Evolutionary conservation across 2,329 filamentous ascomycete genomes (phyloP).

Genomic region (Pleoardoris graminearum): DNA sequence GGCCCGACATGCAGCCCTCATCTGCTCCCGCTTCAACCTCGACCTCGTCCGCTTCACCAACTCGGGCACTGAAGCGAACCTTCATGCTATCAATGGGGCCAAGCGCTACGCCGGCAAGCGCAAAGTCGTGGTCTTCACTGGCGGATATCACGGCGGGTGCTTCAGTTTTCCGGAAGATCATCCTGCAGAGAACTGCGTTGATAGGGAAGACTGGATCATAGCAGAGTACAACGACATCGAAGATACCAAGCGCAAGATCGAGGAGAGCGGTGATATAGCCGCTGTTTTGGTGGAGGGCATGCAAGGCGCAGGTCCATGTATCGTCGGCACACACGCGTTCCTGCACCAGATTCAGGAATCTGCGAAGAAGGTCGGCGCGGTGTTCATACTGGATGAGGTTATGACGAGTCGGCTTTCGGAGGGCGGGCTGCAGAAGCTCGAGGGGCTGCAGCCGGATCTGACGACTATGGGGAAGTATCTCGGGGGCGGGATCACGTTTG

Average conservation of each 20-base stretch:
- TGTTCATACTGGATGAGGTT: slow-evolving; percentile 71
- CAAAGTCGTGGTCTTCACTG: slow-evolving; percentile 52
- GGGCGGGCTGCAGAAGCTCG: slow-evolving; percentile 25
- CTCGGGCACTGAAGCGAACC: slow-evolving; percentile 35
- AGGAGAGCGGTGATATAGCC: slow-evolving; percentile 52
- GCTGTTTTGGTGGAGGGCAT: slow-evolving; percentile 69
- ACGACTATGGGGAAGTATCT: slow-evolving; percentile 69
- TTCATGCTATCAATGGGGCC: slow-evolving; percentile 44
- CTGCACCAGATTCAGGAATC: slow-evolving; percentile 55
- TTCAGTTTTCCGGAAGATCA: slow-evolving; percentile 51
- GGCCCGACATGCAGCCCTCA: slow-evolving; percentile 21
- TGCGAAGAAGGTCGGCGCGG: slow-evolving; percentile 54
- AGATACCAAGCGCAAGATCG: slow-evolving; percentile 51
- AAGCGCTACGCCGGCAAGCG: slow-evolving; percentile 51
- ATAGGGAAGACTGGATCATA: slow-evolving; percentile 61
- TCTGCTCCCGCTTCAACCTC: slow-evolving; percentile 29
- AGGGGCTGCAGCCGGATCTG: slow-evolving; percentile 42
- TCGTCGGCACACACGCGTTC: slow-evolving; percentile 57
- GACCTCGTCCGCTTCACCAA: slow-evolving; percentile 32
- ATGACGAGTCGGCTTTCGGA: slow-evolving; percentile 29
- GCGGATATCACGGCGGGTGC: slow-evolving; percentile 60
- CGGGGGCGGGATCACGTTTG: slow-evolving; percentile 68
- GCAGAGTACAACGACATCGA: slow-evolving; percentile 64
- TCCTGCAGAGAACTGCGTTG: slow-evolving; percentile 53
- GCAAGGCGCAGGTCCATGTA: slow-evolving; percentile 65